A percentile compares a stretch with the other conserved stretches of the same genome.
Conservation (phyloP, 2,329 filamentous ascomycete genomes). For the Penicillium hesseltinei region DNA sequence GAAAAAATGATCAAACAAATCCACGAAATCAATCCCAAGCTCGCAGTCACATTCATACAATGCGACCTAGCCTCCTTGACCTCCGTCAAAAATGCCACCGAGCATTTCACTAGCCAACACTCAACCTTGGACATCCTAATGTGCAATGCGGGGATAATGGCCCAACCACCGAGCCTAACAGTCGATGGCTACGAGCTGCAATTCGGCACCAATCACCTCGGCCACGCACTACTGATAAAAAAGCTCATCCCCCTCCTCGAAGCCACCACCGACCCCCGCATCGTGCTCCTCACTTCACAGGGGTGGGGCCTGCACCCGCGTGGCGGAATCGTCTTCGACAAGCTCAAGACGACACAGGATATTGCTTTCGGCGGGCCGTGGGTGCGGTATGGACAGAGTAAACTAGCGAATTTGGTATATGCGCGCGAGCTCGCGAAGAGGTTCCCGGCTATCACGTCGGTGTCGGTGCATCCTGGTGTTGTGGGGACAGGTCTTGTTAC, state of each 20-base stretch:
- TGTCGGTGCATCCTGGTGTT: constrained; percentile 45
- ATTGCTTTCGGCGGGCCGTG: constrained; percentile 26
- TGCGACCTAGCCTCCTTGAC: constrained; percentile 48
- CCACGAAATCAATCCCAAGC: constrained; percentile 22
- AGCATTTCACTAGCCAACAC: constrained; percentile 35
- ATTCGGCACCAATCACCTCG: constrained; percentile 52
- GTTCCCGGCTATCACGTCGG: constrained; percentile 38
- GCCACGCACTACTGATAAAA: constrained; percentile 48
- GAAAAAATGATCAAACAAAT: constrained; percentile 40
- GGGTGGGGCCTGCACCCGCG: constrained; percentile 1
- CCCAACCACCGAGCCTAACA: constrained; percentile 37
- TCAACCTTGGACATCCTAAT: constrained; percentile 47
- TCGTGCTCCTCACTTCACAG: constrained; percentile 13
- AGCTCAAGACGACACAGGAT: constrained; percentile 12
- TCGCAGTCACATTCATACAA: constrained; percentile 38
- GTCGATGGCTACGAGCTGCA: constrained; percentile 51
- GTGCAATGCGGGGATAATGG: constrained; percentile 50
- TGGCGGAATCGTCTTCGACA: constrained; percentile 16
- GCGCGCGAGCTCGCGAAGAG: constrained; percentile 40
- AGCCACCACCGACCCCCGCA: background rate
- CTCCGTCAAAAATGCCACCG: constrained; percentile 45
- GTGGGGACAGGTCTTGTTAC: constrained; percentile 40
- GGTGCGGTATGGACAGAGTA: constrained; percentile 46
- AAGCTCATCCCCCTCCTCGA: constrained; percentile 33
- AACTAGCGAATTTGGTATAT: constrained; percentile 51